Evolutionary conservation across 495 filamentous ascomycete species (phyloP).

Genomic region (Aspergillus campestris): DNA sequence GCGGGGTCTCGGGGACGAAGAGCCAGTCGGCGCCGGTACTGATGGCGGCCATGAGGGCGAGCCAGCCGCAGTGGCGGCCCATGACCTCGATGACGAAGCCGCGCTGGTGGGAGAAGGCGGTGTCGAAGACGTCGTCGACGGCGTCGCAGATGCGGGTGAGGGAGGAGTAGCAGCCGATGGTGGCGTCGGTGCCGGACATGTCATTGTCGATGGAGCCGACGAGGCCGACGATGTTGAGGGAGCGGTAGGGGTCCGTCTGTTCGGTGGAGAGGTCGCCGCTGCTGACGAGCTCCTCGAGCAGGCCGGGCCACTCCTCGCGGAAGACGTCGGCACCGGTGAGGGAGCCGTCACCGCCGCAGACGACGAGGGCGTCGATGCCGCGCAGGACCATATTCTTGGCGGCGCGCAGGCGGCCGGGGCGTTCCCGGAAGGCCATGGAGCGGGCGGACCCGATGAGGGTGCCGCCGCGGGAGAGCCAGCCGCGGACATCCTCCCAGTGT

Average conservation of each 20-base stretch:
- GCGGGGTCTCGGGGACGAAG: conserved; percentile 94
- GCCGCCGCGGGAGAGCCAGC: conserved; percentile 88
- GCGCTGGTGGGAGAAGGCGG: conserved; percentile 90
- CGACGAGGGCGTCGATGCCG: conserved; percentile 92
- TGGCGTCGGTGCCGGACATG: conserved; percentile 92
- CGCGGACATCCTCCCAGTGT: conserved; percentile 91
- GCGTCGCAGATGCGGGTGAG: conserved; percentile 86
- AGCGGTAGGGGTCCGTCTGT: conserved; percentile 61
- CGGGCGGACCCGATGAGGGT: conserved; percentile 95
- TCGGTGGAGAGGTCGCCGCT: conserved; percentile 57
- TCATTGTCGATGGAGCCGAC: conserved; percentile 99
- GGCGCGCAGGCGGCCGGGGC: conserved; percentile 67
- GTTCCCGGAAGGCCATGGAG: conserved; percentile 81
- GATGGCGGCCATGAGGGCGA: conserved; percentile 93
- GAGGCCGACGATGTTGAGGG: conserved; percentile 91
- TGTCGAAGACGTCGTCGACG: conserved; percentile 94
- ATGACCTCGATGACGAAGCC: conserved; percentile 99
- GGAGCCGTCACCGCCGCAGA: conserved; percentile 95
- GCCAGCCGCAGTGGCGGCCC: conserved; percentile 98
- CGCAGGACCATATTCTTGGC: conserved; percentile 89
- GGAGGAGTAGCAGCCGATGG: conserved; percentile 94
- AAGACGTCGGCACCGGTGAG: conserved; percentile 95
- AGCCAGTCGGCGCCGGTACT: conserved; percentile 94
- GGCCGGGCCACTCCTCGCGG: conserved; percentile 78
- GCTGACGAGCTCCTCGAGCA: conserved; percentile 73